Base-by-base conservation (phyloP, 192 early-diverging fungal species). In the Cetraspora pellucida region DNA sequence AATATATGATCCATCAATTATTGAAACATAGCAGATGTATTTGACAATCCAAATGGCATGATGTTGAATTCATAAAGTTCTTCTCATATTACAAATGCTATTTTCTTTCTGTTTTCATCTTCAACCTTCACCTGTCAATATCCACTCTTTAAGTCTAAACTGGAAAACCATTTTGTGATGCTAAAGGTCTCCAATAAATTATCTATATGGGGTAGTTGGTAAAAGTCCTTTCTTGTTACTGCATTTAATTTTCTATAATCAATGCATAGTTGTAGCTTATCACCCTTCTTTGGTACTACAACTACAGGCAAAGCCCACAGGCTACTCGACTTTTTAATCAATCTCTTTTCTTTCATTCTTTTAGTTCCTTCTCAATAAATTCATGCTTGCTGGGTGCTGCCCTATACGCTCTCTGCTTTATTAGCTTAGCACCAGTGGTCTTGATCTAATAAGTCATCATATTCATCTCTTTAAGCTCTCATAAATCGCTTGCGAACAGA, bases 211-310 rank as follows among this genome's bases (percentile, higher is more conserved):
- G 87, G 85, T 27, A 87, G 68, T 0, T 84, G 81, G 66, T 84
- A 87, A 0, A 52, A 8, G 58, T 87, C 77, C 13, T 77, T 74
- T 17, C 63, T 64, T 0, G 81, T 86, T 6, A 82, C 44, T 1
- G 50, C 43, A 70, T 89, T 87, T 10, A 87, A 65, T 11, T 72
- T 49, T n/a, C 77, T 77, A 65, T 88, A 89, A 61, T 89, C 83
- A 0, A 87, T 30, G 43, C 81, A 81, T 1, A 87, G 54, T 0
- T 81, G 58, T 0, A 21, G 23, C 0, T 77, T 84, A 74, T 1
- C 44, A 1, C 43, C 43, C 14, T 82, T 77, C 43, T 88, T 88
- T 23, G n/a, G 14, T 0, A 85, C 84, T 49, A 87, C 75, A 0
- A 88, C 54, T 0, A 81, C 31, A 0, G 86, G 87, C 0, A 82